Percentiles rank a stretch among this genome's conserved stretches.
phyloP scores from a whole-genome alignment of 2,329 filamentous ascomycete species.

The Alternaria incomplexa region DNA sequence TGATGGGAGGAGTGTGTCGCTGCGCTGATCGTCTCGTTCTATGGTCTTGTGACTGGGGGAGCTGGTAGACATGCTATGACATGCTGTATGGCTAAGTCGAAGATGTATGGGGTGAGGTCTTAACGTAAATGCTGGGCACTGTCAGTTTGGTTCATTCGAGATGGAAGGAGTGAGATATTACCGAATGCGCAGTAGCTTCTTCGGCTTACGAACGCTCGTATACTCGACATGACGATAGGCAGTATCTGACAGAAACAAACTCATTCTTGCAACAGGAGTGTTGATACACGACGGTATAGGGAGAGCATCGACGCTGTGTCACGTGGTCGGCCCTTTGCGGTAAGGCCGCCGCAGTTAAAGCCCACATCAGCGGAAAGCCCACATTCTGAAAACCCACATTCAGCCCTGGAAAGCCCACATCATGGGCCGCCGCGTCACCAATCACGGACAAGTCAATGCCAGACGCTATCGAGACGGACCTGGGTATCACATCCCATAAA shows the following conservation, averaged over 20 bases:
- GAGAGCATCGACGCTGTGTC: background rate
- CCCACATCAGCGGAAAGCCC: slow-evolving; percentile 16
- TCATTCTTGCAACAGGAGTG: background rate
- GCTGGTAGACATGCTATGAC: background rate
- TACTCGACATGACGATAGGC: background rate
- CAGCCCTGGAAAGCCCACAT: background rate
- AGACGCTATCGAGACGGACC: background rate
- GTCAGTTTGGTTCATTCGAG: background rate
- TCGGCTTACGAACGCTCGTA: background rate
- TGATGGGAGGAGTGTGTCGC: background rate
- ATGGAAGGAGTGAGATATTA: background rate
- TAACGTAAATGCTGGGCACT: background rate
- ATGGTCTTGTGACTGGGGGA: background rate
- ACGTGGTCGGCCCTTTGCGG: background rate
- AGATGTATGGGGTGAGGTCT: background rate
- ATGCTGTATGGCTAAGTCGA: background rate
- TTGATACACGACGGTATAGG: background rate
- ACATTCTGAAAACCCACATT: slow-evolving; percentile 2
- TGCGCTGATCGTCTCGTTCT: background rate
- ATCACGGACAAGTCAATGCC: background rate
- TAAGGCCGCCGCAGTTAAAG: slow-evolving; percentile 3
- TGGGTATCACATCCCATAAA: background rate
- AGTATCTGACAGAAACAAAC: background rate
- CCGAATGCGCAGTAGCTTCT: background rate
- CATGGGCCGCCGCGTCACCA: background rate